phyloP scores from a whole-genome alignment of 2,329 filamentous ascomycete species.

The Verticillium alfalfae region DNA sequence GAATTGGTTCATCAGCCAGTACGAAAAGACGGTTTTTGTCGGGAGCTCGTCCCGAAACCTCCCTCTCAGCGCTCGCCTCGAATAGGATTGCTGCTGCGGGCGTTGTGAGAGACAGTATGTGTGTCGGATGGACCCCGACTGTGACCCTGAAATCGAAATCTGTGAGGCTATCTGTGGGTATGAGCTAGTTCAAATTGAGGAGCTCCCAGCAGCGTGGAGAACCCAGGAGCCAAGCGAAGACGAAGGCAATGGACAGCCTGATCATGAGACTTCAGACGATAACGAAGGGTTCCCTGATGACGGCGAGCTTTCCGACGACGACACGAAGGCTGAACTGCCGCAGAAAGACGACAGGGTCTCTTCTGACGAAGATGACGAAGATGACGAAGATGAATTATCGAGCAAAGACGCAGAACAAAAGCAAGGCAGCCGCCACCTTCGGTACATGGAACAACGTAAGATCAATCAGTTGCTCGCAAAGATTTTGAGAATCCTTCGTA shows the following conservation, averaged over 20 bases:
- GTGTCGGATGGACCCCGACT: background rate
- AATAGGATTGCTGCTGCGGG: background rate
- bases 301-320: background rate
- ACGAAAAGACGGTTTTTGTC: slow-evolving; percentile 48
- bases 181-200: background rate
- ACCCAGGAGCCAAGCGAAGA: background rate
- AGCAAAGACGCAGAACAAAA: background rate
- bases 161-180: background rate
- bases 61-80: slow-evolving; percentile 31
- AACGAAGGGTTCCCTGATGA: background rate
- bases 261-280: background rate
- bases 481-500: background rate
- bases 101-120: background rate
- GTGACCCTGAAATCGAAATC: background rate
- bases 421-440: background rate
- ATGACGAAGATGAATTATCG: background rate
- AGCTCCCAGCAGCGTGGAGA: background rate
- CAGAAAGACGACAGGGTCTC: background rate
- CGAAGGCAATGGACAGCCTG: background rate
- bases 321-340: background rate
- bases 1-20: slow-evolving; percentile 68
- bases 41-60: slow-evolving; percentile 51
- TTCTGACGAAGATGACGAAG: background rate
- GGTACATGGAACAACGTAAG: background rate
- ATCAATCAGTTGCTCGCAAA: background rate